phyloP scores from a whole-genome alignment of 805 yeast genomes.

The Candida berthetii region DNA sequence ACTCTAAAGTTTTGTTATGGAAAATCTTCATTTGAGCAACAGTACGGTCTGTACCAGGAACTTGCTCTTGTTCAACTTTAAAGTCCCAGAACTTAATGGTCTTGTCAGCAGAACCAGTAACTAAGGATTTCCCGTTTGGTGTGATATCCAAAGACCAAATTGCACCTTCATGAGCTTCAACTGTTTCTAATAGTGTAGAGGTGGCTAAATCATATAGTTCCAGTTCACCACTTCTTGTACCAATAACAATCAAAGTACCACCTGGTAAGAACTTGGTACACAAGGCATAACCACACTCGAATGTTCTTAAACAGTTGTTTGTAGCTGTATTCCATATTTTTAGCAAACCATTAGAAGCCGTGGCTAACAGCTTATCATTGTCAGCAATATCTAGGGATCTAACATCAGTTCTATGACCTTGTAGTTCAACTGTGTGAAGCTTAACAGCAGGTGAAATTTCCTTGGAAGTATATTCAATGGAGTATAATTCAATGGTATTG shows the following conservation, averaged over 20 bases:
- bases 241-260: conserved; percentile 78
- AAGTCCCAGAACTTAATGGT: conserved; percentile 87
- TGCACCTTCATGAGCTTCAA: conserved; percentile 78
- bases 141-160: conserved; percentile 89
- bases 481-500: conserved; percentile 70
- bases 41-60: conserved; percentile 59
- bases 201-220: conserved; percentile 84
- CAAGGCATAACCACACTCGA: conserved; percentile 84
- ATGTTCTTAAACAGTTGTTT: conserved; percentile 72
- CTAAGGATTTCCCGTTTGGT: conserved; percentile 75
- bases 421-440: conserved; percentile 56
- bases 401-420: conserved; percentile 89
- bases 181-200: conserved; percentile 62
- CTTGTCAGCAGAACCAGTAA: conserved; percentile 95
- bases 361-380: conserved; percentile 74
- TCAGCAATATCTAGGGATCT: conserved; percentile 77
- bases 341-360: conserved; percentile 85
- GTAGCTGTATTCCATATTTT: conserved; percentile 85
- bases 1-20: conserved; percentile 78
- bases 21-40: conserved; percentile 51
- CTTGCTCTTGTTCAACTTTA: conserved; percentile 54
- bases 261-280: conserved; percentile 85
- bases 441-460: conserved; percentile 44
- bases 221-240: conserved; percentile 81
- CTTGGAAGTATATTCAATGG: conserved; percentile 50